Base-by-base conservation (phyloP, 2,329 filamentous ascomycete species). In the Didymella arachidicola region DNA sequence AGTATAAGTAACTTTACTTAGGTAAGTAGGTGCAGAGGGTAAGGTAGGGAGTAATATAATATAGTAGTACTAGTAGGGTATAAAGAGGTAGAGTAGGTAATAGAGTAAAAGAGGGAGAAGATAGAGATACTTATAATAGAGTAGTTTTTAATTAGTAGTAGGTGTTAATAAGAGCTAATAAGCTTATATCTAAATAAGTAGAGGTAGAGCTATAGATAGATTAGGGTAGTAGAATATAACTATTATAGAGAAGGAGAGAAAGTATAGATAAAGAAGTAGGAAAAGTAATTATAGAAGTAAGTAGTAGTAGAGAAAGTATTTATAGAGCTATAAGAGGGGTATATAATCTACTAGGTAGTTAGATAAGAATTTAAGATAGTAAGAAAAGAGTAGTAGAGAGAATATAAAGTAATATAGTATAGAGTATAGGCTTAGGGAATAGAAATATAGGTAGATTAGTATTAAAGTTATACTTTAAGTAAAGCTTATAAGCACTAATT, bases 1-100 rank as follows among this genome's bases (percentile, higher is more conserved):
- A 64, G 59, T 19, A 64, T 64, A 30, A 62, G 49, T 7, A 60
- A 68, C 46, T 64, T 52, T 46, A 16, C 39, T 2, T 19, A 64
- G 46, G 49, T 41, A 30, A 63, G 61, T 26, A 18, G 58, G 32
- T 43, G 38, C 10, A 34, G 50, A 2, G 44, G 55, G 16, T 14
- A 27, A 48, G 55, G 7, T 12, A 19, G 52, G 3, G 34, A 64
- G 42, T 3, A 1, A n/a, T 26, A 54, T 30, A 29, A 61, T n/a
- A 34, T 44, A 3, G 52, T 64, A 10, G 30, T 64, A 4, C n/a
- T 61, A 4, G 36, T 57, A n/a, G 48, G 41, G 27, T 11, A 50
- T 1, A 22, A 29, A 3, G 29, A 53, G 25, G 48, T 54, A 27
- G 49, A 61, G 52, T 2, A 25, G 29, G 43, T 4, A 26, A 43